Evolutionary conservation across 2,329 filamentous ascomycete species (phyloP), one percentile per base, ranked within the genome.

Genomic region (Neoarthrinium moseri): DNA sequence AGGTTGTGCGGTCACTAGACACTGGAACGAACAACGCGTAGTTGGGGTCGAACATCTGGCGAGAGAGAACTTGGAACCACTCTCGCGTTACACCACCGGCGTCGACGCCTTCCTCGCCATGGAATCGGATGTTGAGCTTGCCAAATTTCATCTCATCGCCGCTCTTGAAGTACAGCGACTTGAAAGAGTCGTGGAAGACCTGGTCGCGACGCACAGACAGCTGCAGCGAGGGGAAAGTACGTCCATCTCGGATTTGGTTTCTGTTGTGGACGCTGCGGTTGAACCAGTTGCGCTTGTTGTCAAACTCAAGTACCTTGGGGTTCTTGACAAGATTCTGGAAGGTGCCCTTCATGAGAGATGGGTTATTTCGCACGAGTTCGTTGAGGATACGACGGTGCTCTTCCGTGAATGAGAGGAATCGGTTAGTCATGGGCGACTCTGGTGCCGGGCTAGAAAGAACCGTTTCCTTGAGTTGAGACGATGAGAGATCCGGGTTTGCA

Each of bases 251-350:
- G 43, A 88, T 83, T 34, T 91, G 84, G 49, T 78, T 79, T 58
- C 89, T 84, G 44, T 81, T 80, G 43, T 99, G 94, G 10, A 99
- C 85, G 60, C 90, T 91, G 50, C 94, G 87, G 64, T 84, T 96
- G 76, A 99, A 99, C 77, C 95, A 99, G 70, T 95, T 97, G 59
- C 94, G 91, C 75, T 99, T 99, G 74, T 99, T 99, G 72, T 99
- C 94, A 60, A 99, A 99, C 63, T 99, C 94, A 11, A 99, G 76
- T 4, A 99, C 95, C 77, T 97, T 99, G 21, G 94, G 95, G 62
- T 99, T 99, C 75, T 96, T 96, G 52, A 97, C 94, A 38, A 99
- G 73, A 13, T 99, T 78, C 10, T 92, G 91, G 70, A 99, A 96
- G 3, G 92, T 96, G 43, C 94, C 94, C 48, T 92, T 96, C 95